Base-by-base conservation (phyloP, 371 early-diverging fungal species). In the Mucor racemosus region DNA sequence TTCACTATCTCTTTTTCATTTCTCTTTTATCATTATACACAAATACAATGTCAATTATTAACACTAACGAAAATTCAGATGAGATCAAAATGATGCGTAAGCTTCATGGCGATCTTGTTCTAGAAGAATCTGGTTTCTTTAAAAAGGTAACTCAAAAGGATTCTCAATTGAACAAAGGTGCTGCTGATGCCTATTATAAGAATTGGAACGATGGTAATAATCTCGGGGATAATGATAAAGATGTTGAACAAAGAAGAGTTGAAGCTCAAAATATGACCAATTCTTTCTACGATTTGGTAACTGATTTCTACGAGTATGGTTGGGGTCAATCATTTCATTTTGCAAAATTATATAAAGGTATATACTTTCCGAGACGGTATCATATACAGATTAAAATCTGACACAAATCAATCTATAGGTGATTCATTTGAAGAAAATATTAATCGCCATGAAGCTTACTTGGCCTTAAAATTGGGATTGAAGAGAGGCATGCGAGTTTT, bases 301-400 rank as follows among this genome's bases (percentile, higher is more conserved):
- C 87, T 33, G 88, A 88, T 60, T 88, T 88, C 40, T 88, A 88
- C 71, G 85, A 84, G 61, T 72, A 72, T 65, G 78, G 93, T 8
- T 93, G 93, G 93, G 93, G 93, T 17, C 81, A 82, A 60, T 88
- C 90, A 50, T 93, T 93, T 82, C 94, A 93, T 73, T 93, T 93
- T 82, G 89, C 91, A 58, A 72, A 65, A 39, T 50, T 80, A 14
- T 80, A 77, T 66, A 80, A 77, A 62, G 80, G 80, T 77, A n/a
- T n/a, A n/a, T n/a, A 75, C 7, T 19, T 46, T 0, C 4, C 5
- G 26, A 26, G 26, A 26, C 26, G 26, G 26, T 3, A 1, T 26
- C 26, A 3, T 26, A 26, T 26, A 26, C 26, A 26, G 14, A 35
- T 36, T 9, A 46, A 46, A n/a, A 7, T 54, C 11, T 14, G 38